Base-by-base conservation (phyloP, 164 flowering plant genomes). In the Euptelea pleiosperma region DNA sequence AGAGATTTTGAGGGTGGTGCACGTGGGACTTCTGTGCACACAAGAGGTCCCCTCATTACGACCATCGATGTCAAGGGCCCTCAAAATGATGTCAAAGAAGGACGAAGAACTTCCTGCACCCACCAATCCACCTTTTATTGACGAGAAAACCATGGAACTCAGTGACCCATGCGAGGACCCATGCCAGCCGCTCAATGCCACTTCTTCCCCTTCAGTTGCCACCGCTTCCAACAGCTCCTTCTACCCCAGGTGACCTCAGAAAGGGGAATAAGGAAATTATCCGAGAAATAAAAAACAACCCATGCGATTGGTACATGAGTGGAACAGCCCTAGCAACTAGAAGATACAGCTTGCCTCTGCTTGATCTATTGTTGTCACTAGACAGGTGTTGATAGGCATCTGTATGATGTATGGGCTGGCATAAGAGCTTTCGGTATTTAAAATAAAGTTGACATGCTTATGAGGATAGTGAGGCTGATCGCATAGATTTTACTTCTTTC, bases 11-110 rank as follows among this genome's bases (percentile, higher is more conserved):
- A 72, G 86, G 67, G 96, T 77, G 52, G 69, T 90, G 30, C 96
- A 90, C 28, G 75, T 90, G 58, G 96, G 86, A 51, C 87, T 93
- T 54, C 67, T 90, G 50, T 93, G 98, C 83, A 71, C 82, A 15
- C 97, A 93, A 74, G 96, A 90, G 75, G 60, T 49, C 28, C 79
- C 89, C 0, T 70, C 87, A 0, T 57, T 86, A 25, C 61, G 96
- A 55, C 98, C 94, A 24, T 67, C 83, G 21, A 93, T 90, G 92
- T 84, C 86, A 1, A 85, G 62, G 70, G 87, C 72, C 44, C 66
- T 93, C 24, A 76, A 71, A 26, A 75, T 90, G 92, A 81, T 93
- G 28, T 68, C 36, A 29, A 77, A 76, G 24, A 77, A 70, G 47
- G 82, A 85, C 2, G 84, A 82, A 52, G 31, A 58, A 14, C 85